Evolutionary conservation across 306 rosid species (phyloP), one percentile per base, ranked within the genome.

Genomic region (Nissolia schottii): DNA sequence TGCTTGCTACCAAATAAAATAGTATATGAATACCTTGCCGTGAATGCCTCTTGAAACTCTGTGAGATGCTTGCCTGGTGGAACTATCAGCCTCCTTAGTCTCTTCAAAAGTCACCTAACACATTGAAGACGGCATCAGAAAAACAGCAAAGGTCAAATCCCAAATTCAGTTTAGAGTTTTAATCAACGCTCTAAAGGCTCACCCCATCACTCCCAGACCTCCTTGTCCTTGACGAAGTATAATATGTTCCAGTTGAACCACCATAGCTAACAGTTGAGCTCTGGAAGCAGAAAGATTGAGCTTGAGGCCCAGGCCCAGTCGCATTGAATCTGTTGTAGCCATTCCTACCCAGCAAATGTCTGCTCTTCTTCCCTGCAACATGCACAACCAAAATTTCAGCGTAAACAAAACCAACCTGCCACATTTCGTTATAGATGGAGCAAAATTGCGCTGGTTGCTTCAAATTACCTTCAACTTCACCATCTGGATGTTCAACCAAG

Each of bases 151-250:
- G 67, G 0, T 6, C 31, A 45, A 64, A 66, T 64, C 6, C 28
- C 23, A 20, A 53, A 49, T 32, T 32, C 18, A 4, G 20, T 48
- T 43, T 22, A 79, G 25, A n/a, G 55, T 27, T 41, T 12, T 71
- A 49, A 63, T 28, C 54, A 29, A 35, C 3, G 45, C 40, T 67
- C 51, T 67, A 40, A 75, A 55, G 43, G 43, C 95, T 82, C 69
- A 91, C 97, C 22, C 98, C 96, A 78, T 94, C 97, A 86, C 90
- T 91, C 40, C 98, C 97, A 2, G 79, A 29, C 78, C 96, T 91
- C 75, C 84, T 87, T 19, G 83, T 80, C 76, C 64, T 79, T 15
- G 98, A 89, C 7, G 94, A 77, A 31, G 95, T 83, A 74, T 87
- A 79, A 79, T 86, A 87, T n/a, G 80, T 60, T 31, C 97, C 97